A percentile compares a stretch with the other conserved stretches of the same genome.
These are phyloP conservation scores for Solanum rostratum DNA, from an alignment of 257 asterid species.

Conservation along the genomic window DNA sequence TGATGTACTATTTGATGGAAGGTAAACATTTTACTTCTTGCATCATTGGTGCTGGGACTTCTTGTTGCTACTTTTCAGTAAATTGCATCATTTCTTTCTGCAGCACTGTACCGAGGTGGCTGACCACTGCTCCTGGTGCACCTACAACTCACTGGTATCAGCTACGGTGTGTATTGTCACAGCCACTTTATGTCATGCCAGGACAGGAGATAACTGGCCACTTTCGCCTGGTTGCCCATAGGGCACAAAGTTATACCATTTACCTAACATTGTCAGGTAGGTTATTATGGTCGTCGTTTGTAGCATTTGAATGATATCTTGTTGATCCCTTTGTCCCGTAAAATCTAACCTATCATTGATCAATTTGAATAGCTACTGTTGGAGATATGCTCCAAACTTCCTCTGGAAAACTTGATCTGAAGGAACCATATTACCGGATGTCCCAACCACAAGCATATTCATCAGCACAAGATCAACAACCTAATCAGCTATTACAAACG, in stretches of 20 bases:
- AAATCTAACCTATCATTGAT: not conserved
- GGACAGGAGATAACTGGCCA: slow-evolving; percentile 94
- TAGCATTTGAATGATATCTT: not conserved
- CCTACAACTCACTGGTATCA: slow-evolving; percentile 99
- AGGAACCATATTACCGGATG: slow-evolving; percentile 97
- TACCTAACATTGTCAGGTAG: slow-evolving; percentile 72
- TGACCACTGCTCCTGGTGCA: slow-evolving; percentile 94
- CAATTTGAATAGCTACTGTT: slow-evolving; percentile 1
- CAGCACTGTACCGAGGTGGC: slow-evolving; percentile 93
- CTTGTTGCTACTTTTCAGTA: not conserved
- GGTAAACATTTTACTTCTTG: slow-evolving; percentile 29
- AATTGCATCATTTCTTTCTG: not conserved
- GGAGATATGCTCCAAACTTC: slow-evolving; percentile 89
- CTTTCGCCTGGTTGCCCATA: slow-evolving; percentile 83
- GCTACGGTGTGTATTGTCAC: slow-evolving; percentile 90
- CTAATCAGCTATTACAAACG: slow-evolving; percentile 58
- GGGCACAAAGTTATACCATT: slow-evolving; percentile 93
- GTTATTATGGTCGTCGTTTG: not conserved
- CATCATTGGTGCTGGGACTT: not conserved
- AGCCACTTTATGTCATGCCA: slow-evolving; percentile 94
- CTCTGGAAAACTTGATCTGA: slow-evolving; percentile 76
- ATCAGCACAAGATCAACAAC: slow-evolving; percentile 61
- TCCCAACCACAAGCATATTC: slow-evolving; percentile 90
- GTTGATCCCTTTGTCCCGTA: not conserved
- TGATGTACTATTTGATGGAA: slow-evolving; percentile 87